Conservation (phyloP, 2,329 filamentous ascomycete species). For the Pyrenophora seminiperda region DNA sequence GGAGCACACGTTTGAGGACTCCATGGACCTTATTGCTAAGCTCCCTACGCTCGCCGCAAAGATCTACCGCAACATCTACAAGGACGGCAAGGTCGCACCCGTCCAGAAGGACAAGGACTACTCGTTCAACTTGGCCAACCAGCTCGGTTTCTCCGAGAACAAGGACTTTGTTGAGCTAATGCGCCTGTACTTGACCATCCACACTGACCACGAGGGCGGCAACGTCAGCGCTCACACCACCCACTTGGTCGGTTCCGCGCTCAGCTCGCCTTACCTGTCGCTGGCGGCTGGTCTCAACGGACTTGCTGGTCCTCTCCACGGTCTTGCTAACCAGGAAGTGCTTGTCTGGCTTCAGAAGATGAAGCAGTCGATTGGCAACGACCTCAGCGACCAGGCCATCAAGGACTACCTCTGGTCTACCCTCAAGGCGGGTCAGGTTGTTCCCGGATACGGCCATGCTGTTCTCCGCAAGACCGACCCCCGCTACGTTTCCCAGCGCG, state of each 20-base stretch:
- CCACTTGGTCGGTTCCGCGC: constrained; percentile 93
- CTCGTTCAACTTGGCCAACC: constrained; percentile 98
- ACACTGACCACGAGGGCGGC: constrained; percentile 99
- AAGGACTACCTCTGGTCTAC: constrained; percentile 99
- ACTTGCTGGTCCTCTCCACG: constrained; percentile 97
- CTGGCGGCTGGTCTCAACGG: constrained; percentile 96
- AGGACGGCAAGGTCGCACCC: constrained; percentile 96
- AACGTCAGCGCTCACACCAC: constrained; percentile 99
- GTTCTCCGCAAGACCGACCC: constrained; percentile 99
- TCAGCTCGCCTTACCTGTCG: constrained; percentile 97
- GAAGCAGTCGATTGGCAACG: constrained; percentile 92
- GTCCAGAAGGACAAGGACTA: constrained; percentile 99
- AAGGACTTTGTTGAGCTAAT: constrained; percentile 97
- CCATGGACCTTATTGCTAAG: constrained; percentile 99
- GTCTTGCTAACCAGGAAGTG: constrained; percentile 99
- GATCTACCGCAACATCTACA: constrained; percentile 99
- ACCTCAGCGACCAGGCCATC: constrained; percentile 95
- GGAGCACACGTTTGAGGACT: constrained; percentile 99
- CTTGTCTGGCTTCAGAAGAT: constrained; percentile 99
- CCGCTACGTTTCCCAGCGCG: constrained; percentile 97
- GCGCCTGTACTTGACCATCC: constrained; percentile 98
- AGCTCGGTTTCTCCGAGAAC: constrained; percentile 96
- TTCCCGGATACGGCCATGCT: constrained; percentile 97
- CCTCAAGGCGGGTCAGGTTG: constrained; percentile 92
- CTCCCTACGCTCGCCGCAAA: constrained; percentile 95